These are phyloP conservation scores for Saprolegnia diclina DNA, from an alignment of 352 stramenopile genomes.

Conservation along the genomic window DNA sequence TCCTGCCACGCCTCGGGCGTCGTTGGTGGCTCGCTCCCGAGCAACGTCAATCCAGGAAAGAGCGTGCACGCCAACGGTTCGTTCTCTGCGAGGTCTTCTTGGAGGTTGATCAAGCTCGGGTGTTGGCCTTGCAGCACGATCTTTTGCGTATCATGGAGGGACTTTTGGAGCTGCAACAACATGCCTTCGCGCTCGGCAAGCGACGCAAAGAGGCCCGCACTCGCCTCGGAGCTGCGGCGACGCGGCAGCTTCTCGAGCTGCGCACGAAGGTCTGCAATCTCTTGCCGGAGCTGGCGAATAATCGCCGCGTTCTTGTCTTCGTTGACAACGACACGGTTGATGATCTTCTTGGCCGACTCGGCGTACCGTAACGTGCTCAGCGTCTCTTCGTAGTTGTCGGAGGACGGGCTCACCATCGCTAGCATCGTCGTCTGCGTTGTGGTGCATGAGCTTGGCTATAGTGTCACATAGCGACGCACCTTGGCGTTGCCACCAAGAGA, in stretches of 20 bases:
- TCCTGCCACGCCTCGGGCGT: neutral
- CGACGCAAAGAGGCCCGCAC: conserved; percentile 33
- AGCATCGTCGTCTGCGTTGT: conserved; percentile 77
- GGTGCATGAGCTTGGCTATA: neutral
- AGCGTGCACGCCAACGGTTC: conserved; percentile 44
- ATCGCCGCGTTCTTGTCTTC: conserved; percentile 77
- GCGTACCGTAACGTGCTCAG: conserved; percentile 82
- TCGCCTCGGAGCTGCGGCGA: conserved; percentile 33
- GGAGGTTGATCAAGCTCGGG: conserved; percentile 47
- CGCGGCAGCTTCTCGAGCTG: conserved; percentile 39
- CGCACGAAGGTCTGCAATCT: conserved; percentile 50
- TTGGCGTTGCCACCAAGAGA: conserved; percentile 79
- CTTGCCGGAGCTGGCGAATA: conserved; percentile 66
- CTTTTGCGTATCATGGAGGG: conserved; percentile 18
- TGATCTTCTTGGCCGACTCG: conserved; percentile 76
- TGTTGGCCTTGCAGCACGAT: conserved; percentile 33
- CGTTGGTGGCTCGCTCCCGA: conserved; percentile 35
- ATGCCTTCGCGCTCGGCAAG: conserved; percentile 48
- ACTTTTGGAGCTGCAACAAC: conserved; percentile 37
- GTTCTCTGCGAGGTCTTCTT: conserved; percentile 30
- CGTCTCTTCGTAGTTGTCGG: conserved; percentile 76
- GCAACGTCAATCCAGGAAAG: conserved; percentile 39
- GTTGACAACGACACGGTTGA: conserved; percentile 76
- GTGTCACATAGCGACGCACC: conserved; percentile 28
- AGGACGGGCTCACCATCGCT: conserved; percentile 69